Evolutionary conservation across 2,329 filamentous ascomycete genomes (phyloP), one percentile per base, ranked within the genome.

Genomic region (Gyromitra esculenta): DNA sequence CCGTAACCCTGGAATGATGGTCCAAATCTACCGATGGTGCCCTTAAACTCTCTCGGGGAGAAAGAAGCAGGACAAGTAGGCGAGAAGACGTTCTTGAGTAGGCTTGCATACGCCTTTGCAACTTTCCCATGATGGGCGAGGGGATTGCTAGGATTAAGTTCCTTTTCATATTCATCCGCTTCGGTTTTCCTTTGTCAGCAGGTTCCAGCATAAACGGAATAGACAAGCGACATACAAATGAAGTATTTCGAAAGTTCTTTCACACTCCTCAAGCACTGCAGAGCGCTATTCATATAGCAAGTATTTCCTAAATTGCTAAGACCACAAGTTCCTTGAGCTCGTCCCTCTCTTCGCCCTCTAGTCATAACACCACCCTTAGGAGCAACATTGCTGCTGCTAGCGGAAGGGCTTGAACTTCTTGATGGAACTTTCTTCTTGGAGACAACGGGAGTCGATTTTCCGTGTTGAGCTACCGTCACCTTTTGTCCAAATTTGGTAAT

Each of bases 281-380:
- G 86, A 8, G 96, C 96, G 25, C 95, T 97, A 84, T 98, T 98
- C 94, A 98, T 97, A 85, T 99, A 99, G 84, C 96, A 99, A 0
- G 96, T 98, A 82, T 99, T 99, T 63, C 96, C 96, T 13, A 99
- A 85, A 82, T 99, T 99, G 79, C 89, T 90, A 67, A 99, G 85
- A 43, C 96, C 96, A 54, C 94, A 92, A 52, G 91, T 91, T 41
- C 96, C 96, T 43, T 90, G 84, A 11, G 89, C 89, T 77, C 90
- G 89, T 8, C 92, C 92, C 50, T 90, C 88, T 80, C 89, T 90
- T 76, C 91, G 6, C 88, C 85, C 73, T 92, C 88, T 54, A 93
- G 93, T 79, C 94, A 92, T 85, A 6, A 87, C 84, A 1, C 87
- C 87, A 3, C 87, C 85, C 1, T 87, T 88, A 21, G 87, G 87